These are phyloP conservation scores for Botryotinia convoluta DNA, from an alignment of 2,329 filamentous ascomycete species.

Conservation along the genomic window DNA sequence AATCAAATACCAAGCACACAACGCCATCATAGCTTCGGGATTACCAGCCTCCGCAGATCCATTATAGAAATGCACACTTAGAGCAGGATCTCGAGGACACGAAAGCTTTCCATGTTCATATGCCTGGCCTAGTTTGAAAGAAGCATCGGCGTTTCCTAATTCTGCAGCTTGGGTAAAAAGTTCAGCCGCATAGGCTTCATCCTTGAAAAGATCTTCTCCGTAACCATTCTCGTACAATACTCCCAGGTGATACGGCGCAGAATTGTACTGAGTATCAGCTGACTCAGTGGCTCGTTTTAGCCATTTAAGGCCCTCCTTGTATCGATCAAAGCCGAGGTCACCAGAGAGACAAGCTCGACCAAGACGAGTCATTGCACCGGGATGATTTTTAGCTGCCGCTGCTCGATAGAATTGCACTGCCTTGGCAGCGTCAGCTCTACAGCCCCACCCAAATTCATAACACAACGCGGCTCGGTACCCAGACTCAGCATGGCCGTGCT, in stretches of 20 bases:
- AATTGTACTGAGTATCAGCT: conserved; percentile 88
- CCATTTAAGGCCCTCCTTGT: conserved; percentile 94
- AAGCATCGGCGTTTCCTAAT: conserved; percentile 82
- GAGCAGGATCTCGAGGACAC: conserved; percentile 84
- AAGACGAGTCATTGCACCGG: conserved; percentile 88
- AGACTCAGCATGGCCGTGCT: conserved; percentile 95
- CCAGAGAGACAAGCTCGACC: conserved; percentile 87
- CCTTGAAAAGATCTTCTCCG: conserved; percentile 89
- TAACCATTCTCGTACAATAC: conserved; percentile 89
- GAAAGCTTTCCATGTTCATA: conserved; percentile 89
- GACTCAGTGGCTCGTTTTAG: conserved; percentile 88
- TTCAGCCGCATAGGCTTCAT: conserved; percentile 86
- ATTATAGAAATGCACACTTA: conserved; percentile 98
- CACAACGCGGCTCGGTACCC: conserved; percentile 90
- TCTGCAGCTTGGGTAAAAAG: conserved; percentile 93
- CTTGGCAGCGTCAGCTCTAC: conserved; percentile 82
- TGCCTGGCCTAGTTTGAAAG: conserved; percentile 86
- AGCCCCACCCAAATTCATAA: conserved; percentile 98
- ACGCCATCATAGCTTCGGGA: conserved; percentile 90
- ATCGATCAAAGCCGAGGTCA: conserved; percentile 81
- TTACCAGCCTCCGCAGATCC: conserved; percentile 83
- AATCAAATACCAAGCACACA: conserved; percentile 98
- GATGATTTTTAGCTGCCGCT: conserved; percentile 89
- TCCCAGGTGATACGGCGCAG: conserved; percentile 86
- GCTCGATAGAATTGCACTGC: conserved; percentile 91